Conservation (phyloP, 2,329 filamentous ascomycete genomes). For the Epichloe gansuensis region DNA sequence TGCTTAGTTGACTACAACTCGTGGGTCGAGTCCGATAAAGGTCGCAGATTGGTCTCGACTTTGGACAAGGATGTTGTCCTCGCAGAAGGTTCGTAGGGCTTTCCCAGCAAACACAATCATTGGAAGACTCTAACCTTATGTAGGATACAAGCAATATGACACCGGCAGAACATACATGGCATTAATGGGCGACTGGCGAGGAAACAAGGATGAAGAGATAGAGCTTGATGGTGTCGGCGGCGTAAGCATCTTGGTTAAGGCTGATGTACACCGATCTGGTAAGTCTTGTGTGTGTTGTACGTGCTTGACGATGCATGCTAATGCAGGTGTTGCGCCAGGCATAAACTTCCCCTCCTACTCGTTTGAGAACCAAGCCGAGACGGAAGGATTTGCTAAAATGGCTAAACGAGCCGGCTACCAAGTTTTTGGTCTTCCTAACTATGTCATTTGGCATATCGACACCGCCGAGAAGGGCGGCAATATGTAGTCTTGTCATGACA, state of each 20-base stretch:
- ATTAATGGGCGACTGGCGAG: constrained; percentile 79
- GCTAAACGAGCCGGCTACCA: constrained; percentile 89
- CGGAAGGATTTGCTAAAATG: constrained; percentile 98
- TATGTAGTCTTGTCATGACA: constrained; percentile 21
- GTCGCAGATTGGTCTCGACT: constrained; percentile 56
- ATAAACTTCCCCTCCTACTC: constrained; percentile 96
- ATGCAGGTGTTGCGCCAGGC: constrained; percentile 37
- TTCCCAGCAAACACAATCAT: neutral
- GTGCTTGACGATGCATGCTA: constrained; percentile 10
- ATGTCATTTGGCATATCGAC: constrained; percentile 97
- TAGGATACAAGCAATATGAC: constrained; percentile 85
- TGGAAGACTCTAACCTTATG: constrained; percentile 10
- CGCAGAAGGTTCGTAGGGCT: constrained; percentile 58
- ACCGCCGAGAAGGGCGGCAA: constrained; percentile 92
- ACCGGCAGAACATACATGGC: constrained; percentile 88
- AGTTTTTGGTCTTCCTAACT: constrained; percentile 88
- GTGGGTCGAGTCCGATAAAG: constrained; percentile 89
- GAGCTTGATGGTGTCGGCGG: constrained; percentile 92
- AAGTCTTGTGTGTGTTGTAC: constrained; percentile 18
- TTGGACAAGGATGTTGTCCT: constrained; percentile 73
- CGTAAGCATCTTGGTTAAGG: constrained; percentile 95
- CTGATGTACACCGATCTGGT: constrained; percentile 92
- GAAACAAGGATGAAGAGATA: constrained; percentile 85
- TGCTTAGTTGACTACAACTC: constrained; percentile 92
- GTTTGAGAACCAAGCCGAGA: constrained; percentile 98